Percentiles rank a stretch among this genome's conserved stretches.
Evolutionary conservation across 2,329 filamentous ascomycete species (phyloP).

Genomic region (Sporothrix mexicana): DNA sequence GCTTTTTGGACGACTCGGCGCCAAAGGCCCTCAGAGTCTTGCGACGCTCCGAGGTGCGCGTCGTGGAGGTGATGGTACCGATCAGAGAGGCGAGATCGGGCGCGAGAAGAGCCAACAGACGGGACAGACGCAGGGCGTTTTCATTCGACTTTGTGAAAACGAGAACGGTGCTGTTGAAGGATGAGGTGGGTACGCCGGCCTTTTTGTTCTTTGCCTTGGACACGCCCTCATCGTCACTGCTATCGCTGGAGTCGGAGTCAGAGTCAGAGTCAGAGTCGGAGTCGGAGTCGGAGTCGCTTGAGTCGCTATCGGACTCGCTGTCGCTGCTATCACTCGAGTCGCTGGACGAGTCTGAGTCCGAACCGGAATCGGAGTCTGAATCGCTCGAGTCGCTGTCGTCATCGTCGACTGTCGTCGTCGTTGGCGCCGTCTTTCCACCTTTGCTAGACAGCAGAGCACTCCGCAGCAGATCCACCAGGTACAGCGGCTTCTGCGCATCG

Average conservation of each 20-base stretch:
- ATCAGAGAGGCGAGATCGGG: slow-evolving; percentile 63
- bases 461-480: slow-evolving; percentile 77
- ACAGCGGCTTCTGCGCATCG: slow-evolving; percentile 76
- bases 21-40: slow-evolving; percentile 72
- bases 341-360: slow-evolving; percentile 25
- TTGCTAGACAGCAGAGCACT: slow-evolving; percentile 54
- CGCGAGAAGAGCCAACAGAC: slow-evolving; percentile 72
- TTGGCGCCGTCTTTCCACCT: not conserved
- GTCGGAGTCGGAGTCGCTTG: slow-evolving; percentile 12
- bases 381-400: slow-evolving; percentile 37
- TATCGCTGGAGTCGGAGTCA: slow-evolving; percentile 13
- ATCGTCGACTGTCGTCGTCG: not conserved
- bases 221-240: not conserved
- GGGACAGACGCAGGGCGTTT: slow-evolving; percentile 81
- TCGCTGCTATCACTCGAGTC: slow-evolving; percentile 20
- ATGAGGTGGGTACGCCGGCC: not conserved
- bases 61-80: slow-evolving; percentile 77
- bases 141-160: slow-evolving; percentile 94
- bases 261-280: slow-evolving; percentile 20
- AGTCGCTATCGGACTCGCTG: not conserved
- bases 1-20: slow-evolving; percentile 50
- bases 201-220: not conserved
- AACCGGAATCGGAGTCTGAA: not conserved
- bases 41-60: slow-evolving; percentile 71
- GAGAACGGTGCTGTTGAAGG: slow-evolving; percentile 60